Conservation (phyloP, 225 moss, liverwort and hornwort species). For the Pseudisothecium myosuroides region DNA sequence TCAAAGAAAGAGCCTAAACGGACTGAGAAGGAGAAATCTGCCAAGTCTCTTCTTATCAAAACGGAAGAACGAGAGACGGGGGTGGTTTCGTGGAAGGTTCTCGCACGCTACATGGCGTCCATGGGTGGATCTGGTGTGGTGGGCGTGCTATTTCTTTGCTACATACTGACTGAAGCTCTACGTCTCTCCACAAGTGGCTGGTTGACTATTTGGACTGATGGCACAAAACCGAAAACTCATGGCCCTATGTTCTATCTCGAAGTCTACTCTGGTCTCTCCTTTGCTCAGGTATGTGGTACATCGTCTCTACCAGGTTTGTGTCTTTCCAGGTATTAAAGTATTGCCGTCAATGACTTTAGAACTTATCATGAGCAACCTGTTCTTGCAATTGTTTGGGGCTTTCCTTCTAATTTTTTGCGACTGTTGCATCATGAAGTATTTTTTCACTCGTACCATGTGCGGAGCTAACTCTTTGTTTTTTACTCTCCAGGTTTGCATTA, state of each 20-base stretch:
- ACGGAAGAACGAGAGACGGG: slow-evolving; percentile 93
- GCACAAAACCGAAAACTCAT: slow-evolving; percentile 43
- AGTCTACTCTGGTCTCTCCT: slow-evolving; percentile 64
- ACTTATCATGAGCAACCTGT: background rate
- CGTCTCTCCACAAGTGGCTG: slow-evolving; percentile 67
- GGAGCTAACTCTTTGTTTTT: background rate
- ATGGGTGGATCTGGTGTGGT: slow-evolving; percentile 75
- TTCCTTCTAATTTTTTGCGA: background rate
- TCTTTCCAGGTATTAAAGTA: background rate
- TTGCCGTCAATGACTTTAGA: background rate
- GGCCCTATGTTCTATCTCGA: slow-evolving; percentile 62
- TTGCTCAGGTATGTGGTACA: slow-evolving; percentile 43
- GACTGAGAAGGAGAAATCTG: slow-evolving; percentile 24
- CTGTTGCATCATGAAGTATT: background rate
- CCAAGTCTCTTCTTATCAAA: slow-evolving; percentile 58
- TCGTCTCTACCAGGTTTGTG: background rate
- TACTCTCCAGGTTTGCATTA: slow-evolving; percentile 45
- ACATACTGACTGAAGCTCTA: slow-evolving; percentile 55
- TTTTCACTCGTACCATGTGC: background rate
- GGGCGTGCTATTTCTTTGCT: slow-evolving; percentile 61
- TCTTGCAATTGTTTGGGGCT: background rate
- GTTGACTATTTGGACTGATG: slow-evolving; percentile 86
- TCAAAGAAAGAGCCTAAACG: slow-evolving; percentile 37
- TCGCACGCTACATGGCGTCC: slow-evolving; percentile 63
- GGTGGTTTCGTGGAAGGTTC: slow-evolving; percentile 60